These are phyloP conservation scores for Tricholoma flavovirens DNA, from an alignment of 768 basidiomycete species.

Conservation along the genomic window DNA sequence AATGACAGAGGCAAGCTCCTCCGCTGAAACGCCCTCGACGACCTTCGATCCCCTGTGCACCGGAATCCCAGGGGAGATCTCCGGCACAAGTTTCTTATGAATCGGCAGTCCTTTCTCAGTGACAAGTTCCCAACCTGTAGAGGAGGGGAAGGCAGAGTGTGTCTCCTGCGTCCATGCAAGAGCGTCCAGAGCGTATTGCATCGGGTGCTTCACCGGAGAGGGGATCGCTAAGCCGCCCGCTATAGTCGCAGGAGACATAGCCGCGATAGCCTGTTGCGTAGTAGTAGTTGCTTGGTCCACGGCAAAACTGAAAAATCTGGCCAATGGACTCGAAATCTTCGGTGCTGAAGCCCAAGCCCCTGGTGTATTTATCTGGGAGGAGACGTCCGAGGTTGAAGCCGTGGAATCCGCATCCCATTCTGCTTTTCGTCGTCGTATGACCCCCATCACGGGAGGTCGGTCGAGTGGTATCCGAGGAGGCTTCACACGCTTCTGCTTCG, in stretches of 20 bases:
- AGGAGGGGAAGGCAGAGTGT: slow-evolving; percentile 46
- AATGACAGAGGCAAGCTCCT: slow-evolving; percentile 77
- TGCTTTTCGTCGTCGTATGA: slow-evolving; percentile 59
- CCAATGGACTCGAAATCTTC: slow-evolving; percentile 61
- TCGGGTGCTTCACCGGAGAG: slow-evolving; percentile 57
- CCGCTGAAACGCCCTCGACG: slow-evolving; percentile 89
- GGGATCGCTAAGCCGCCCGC: slow-evolving; percentile 36
- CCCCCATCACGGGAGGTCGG: slow-evolving; percentile 79
- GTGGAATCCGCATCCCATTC: slow-evolving; percentile 63
- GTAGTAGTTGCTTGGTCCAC: slow-evolving; percentile 69
- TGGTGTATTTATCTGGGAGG: slow-evolving; percentile 10
- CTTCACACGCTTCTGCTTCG: slow-evolving; percentile 82
- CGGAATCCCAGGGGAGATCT: slow-evolving; percentile 75
- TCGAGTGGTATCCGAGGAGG: slow-evolving; percentile 86
- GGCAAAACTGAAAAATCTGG: slow-evolving; percentile 67
- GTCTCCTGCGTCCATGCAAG: slow-evolving; percentile 74
- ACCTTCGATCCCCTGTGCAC: slow-evolving; percentile 88
- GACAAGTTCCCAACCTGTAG: slow-evolving; percentile 69
- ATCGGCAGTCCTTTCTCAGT: slow-evolving; percentile 73
- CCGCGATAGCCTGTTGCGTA: slow-evolving; percentile 74
- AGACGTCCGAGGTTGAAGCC: slow-evolving; percentile 15
- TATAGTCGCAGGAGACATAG: slow-evolving; percentile 54
- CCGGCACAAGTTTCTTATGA: slow-evolving; percentile 67
- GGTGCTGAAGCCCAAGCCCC: slow-evolving; percentile 54
- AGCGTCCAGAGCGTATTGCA: slow-evolving; percentile 80